Evolutionary conservation across 2,329 filamentous ascomycete species (phyloP).

Genomic region (Neonectria coccinea): DNA sequence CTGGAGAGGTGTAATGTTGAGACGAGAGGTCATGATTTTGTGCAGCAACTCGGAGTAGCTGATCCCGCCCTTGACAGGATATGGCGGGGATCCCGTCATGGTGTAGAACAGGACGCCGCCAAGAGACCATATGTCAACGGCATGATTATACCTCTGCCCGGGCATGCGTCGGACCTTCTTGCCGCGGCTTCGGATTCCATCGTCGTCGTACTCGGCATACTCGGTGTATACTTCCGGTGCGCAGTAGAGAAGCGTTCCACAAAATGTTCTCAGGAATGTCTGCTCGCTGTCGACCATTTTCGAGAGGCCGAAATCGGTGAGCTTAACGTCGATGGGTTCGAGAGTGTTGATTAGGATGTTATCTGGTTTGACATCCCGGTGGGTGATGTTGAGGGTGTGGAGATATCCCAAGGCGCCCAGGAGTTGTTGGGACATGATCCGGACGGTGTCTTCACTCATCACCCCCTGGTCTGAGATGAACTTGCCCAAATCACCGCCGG

Average conservation of each 20-base stretch:
- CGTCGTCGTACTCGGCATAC: slow-evolving; percentile 75
- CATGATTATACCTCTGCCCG: slow-evolving; percentile 83
- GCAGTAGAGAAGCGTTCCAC: slow-evolving; percentile 94
- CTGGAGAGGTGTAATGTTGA: slow-evolving; percentile 75
- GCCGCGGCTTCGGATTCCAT: slow-evolving; percentile 72
- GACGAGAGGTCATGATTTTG: slow-evolving; percentile 83
- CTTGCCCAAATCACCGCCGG: slow-evolving; percentile 83
- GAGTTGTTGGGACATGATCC: slow-evolving; percentile 79
- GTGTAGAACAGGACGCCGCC: slow-evolving; percentile 92
- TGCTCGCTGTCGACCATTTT: slow-evolving; percentile 92
- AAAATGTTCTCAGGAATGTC: slow-evolving; percentile 95
- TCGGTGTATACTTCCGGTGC: slow-evolving; percentile 95
- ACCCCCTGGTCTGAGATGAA: slow-evolving; percentile 71
- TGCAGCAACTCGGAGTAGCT: slow-evolving; percentile 84
- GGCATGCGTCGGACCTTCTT: slow-evolving; percentile 70
- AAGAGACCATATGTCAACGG: slow-evolving; percentile 96
- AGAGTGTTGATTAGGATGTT: slow-evolving; percentile 87
- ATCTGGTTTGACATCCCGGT: slow-evolving; percentile 98
- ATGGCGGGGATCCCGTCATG: slow-evolving; percentile 84
- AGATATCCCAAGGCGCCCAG: slow-evolving; percentile 87
- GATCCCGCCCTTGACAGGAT: slow-evolving; percentile 79
- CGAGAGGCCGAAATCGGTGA: slow-evolving; percentile 96
- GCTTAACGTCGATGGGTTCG: slow-evolving; percentile 83
- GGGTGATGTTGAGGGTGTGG: slow-evolving; percentile 89
- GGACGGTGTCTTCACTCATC: slow-evolving; percentile 76